These are phyloP conservation scores for Corynascus novoguineensis DNA, from an alignment of 495 filamentous ascomycete genomes.

Conservation along the genomic window DNA sequence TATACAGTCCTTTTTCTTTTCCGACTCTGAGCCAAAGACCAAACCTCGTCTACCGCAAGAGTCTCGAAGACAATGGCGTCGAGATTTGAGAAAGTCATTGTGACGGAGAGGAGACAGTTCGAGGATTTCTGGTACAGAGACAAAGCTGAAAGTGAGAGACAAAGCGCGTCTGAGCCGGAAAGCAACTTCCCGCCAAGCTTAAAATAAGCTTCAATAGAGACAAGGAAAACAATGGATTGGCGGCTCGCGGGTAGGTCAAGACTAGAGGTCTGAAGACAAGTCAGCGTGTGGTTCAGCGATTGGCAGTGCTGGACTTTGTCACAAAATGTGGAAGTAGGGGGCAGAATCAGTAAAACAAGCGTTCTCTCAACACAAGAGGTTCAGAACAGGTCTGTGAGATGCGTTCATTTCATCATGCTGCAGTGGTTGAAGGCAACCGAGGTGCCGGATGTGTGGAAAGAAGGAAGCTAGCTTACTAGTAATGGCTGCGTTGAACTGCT, in stretches of 20 bases:
- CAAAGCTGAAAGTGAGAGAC: background rate
- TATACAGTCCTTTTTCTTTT: background rate
- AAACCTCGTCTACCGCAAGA: background rate
- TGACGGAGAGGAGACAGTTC: background rate
- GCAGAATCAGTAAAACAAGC: slow-evolving; percentile 38
- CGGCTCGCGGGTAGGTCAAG: background rate
- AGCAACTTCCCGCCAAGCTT: background rate
- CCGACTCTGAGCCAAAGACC: background rate
- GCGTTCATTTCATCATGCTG: slow-evolving; percentile 44
- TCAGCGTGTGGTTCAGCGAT: background rate
- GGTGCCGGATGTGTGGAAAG: background rate
- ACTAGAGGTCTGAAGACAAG: background rate
- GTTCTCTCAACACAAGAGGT: slow-evolving; percentile 43
- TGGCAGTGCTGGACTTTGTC: background rate
- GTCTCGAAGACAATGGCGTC: background rate
- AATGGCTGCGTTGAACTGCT: background rate
- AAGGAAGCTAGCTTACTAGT: background rate
- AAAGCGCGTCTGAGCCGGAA: background rate
- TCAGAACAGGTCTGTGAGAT: slow-evolving; percentile 58
- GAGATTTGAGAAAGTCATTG: slow-evolving; percentile 6
- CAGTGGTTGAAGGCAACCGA: background rate
- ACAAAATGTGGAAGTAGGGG: background rate
- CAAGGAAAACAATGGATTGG: background rate
- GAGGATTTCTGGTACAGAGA: background rate
- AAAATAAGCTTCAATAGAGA: slow-evolving; percentile 10